Conservation (phyloP, 257 asterid genomes). For the Jacaranda mimosifolia region DNA sequence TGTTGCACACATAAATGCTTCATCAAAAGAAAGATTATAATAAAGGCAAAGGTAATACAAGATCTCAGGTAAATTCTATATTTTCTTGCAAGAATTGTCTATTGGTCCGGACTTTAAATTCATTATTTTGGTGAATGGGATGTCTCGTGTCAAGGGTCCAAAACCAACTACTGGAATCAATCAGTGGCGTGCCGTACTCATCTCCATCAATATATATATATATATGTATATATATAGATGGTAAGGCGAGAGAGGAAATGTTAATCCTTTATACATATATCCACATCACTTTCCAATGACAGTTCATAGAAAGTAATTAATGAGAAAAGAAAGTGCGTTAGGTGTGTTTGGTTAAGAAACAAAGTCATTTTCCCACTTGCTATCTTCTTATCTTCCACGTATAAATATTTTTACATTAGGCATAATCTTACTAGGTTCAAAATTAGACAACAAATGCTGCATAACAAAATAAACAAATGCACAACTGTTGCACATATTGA, state of each 20-base stretch:
- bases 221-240: no score
- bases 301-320: constrained; percentile 30
- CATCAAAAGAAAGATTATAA: neutral
- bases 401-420: neutral
- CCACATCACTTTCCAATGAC: constrained; percentile 40
- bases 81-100: neutral
- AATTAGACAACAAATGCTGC: neutral
- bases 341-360: constrained; percentile 50
- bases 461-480: neutral
- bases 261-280: neutral
- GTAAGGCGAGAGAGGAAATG: constrained; percentile 25
- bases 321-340: constrained; percentile 43
- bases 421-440: neutral
- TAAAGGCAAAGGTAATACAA: neutral
- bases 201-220: constrained; percentile 20
- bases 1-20: neutral
- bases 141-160: constrained; percentile 47
- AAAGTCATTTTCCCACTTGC: constrained; percentile 36
- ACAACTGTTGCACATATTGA: no score
- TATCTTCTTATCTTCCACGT: constrained; percentile 22
- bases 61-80: neutral
- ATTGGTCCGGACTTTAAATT: constrained; percentile 5
- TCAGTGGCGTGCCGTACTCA: constrained; percentile 42
- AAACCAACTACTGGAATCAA: constrained; percentile 45
- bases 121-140: constrained; percentile 24